Evolutionary conservation across 495 filamentous ascomycete genomes (phyloP).

Genomic region (Talaromyces nanjingensis): DNA sequence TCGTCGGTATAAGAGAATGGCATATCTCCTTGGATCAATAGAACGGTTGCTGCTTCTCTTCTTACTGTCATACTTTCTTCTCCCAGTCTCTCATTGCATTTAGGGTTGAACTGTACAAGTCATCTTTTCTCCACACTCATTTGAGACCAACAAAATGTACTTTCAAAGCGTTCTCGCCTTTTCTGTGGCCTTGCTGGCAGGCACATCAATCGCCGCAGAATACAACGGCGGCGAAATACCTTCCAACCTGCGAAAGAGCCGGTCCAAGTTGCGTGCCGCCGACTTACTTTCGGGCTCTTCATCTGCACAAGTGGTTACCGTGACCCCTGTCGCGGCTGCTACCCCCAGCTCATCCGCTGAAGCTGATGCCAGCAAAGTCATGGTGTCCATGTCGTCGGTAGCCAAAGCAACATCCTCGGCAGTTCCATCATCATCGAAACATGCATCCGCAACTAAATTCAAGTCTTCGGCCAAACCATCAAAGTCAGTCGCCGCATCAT

Average conservation of each 20-base stretch:
- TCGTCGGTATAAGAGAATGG: slow-evolving; percentile 4
- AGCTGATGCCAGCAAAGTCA: background rate
- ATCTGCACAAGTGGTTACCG: background rate
- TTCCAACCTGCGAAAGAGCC: background rate
- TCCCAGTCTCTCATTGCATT: slow-evolving; percentile 1
- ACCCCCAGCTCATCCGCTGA: background rate
- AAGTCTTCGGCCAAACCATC: background rate
- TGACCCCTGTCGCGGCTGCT: background rate
- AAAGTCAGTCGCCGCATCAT: background rate
- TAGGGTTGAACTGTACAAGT: background rate
- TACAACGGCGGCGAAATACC: slow-evolving; percentile 7
- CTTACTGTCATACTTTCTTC: background rate
- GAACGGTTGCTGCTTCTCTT: background rate
- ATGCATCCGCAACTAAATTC: background rate
- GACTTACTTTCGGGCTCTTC: background rate
- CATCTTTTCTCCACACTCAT: slow-evolving; percentile 1
- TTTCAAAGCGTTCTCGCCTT: slow-evolving; percentile 15
- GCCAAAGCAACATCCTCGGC: background rate
- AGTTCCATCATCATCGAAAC: background rate
- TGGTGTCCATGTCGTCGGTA: background rate
- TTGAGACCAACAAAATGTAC: slow-evolving; percentile 15
- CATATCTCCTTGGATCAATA: background rate
- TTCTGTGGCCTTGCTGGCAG: slow-evolving; percentile 17
- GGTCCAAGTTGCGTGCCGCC: background rate
- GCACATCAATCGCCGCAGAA: slow-evolving; percentile 14